These are phyloP conservation scores for Cyberlindnera xishuangbannaensis DNA, from an alignment of 805 yeast genomes.

Conservation along the genomic window DNA sequence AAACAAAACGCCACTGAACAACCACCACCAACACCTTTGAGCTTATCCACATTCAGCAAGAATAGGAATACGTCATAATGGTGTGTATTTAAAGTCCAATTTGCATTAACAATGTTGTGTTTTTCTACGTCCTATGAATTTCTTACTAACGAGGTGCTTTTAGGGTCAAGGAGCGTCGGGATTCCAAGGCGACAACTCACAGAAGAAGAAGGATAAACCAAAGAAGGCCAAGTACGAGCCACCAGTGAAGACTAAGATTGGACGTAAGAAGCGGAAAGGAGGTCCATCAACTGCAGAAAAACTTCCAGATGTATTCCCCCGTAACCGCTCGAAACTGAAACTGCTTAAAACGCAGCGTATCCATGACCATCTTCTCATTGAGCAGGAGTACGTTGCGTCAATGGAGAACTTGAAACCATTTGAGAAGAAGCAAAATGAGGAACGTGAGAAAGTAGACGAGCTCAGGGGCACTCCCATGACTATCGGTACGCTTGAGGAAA, in stretches of 20 bases:
- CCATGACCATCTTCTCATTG: constrained; percentile 90
- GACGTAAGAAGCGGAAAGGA: constrained; percentile 83
- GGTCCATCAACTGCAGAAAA: constrained; percentile 84
- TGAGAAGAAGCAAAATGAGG: constrained; percentile 95
- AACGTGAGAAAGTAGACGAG: constrained; percentile 90
- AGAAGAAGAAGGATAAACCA: constrained; percentile 59
- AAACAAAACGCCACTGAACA: constrained; percentile 7
- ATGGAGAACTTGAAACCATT: constrained; percentile 94
- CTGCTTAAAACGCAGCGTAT: constrained; percentile 90
- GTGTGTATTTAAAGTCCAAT: not conserved
- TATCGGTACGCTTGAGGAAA: constrained; percentile 93
- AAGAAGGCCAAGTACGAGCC: constrained; percentile 98
- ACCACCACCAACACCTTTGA: not conserved
- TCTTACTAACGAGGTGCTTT: constrained; percentile 1
- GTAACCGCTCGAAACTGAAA: constrained; percentile 89
- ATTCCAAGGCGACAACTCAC: constrained; percentile 36
- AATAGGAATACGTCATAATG: not conserved
- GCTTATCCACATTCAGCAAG: not conserved
- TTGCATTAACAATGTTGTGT: not conserved
- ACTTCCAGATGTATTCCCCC: constrained; percentile 84
- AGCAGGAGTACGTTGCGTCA: constrained; percentile 92
- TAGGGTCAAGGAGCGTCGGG: constrained; percentile 55
- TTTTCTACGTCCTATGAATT: too few species aligned
- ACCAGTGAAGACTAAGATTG: constrained; percentile 91
- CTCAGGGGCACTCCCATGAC: constrained; percentile 95